Evolutionary conservation across 1,284 basidiomycete genomes (phyloP).

Genomic region (Papiliotrema laurentii): DNA sequence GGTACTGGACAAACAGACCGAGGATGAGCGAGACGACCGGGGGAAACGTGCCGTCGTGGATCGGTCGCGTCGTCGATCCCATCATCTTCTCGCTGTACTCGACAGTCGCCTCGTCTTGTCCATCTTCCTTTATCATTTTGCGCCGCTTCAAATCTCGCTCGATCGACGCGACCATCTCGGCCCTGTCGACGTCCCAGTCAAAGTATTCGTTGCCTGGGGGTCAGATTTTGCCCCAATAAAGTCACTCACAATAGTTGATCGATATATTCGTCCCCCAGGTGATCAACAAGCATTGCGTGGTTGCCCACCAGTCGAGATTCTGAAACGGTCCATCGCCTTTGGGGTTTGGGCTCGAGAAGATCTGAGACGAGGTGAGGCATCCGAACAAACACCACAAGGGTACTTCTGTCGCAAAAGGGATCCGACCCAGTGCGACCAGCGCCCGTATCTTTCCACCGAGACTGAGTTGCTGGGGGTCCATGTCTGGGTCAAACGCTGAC

Average conservation of each 20-base stretch:
- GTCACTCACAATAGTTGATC: constrained; percentile 23
- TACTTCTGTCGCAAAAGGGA: constrained; percentile 22
- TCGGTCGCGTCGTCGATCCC: constrained; percentile 18
- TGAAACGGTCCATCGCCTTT: background rate
- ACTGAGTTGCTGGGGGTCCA: constrained; percentile 19
- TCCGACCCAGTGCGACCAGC: constrained; percentile 21
- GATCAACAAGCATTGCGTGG: constrained; percentile 18
- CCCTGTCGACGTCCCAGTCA: constrained; percentile 23
- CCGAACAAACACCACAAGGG: constrained; percentile 20
- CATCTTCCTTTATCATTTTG: background rate
- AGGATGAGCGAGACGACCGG: constrained; percentile 13
- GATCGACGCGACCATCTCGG: constrained; percentile 17
- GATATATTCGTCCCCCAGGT: constrained; percentile 25
- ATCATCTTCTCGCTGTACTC: constrained; percentile 21
- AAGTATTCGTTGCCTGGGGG: constrained; percentile 22
- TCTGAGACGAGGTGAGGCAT: constrained; percentile 18
- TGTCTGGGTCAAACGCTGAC: background rate
- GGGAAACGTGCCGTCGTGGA: constrained; percentile 29
- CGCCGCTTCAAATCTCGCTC: constrained; percentile 12
- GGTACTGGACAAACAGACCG: constrained; percentile 10
- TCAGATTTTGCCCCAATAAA: background rate
- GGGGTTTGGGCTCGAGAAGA: constrained; percentile 7
- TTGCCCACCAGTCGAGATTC: constrained; percentile 15
- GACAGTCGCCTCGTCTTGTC: background rate
- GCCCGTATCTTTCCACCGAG: constrained; percentile 11